A percentile compares a stretch with the other conserved stretches of the same genome.
Evolutionary conservation across 768 basidiomycete genomes (phyloP).

Genomic region (Lactarius hatsudake): DNA sequence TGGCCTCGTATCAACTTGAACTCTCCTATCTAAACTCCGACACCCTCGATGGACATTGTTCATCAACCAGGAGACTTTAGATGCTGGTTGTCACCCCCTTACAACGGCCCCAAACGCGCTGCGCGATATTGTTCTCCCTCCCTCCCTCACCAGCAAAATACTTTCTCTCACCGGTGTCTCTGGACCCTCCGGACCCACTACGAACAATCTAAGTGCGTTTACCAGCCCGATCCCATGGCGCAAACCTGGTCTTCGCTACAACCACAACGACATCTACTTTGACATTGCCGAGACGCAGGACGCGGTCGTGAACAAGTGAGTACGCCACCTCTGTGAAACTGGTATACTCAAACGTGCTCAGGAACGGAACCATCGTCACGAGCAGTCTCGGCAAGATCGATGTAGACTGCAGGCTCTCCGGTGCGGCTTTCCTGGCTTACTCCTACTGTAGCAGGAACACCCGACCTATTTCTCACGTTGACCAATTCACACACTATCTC

Average conservation of each 20-base stretch:
- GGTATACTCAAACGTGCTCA: conserved; percentile 31
- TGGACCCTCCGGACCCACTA: conserved; percentile 33
- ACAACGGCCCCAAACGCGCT: conserved; percentile 89
- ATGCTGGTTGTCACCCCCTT: conserved; percentile 86
- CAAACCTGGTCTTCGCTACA: conserved; percentile 75
- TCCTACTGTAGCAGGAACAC: conserved; percentile 55
- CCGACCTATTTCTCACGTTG: conserved; percentile 78
- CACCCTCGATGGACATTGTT: conserved; percentile 57
- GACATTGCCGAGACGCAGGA: conserved; percentile 82
- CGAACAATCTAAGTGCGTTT: conserved; percentile 47
- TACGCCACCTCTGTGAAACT: not conserved
- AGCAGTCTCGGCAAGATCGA: conserved; percentile 73
- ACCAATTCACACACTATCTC: conserved; percentile 38
- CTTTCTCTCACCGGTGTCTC: conserved; percentile 46
- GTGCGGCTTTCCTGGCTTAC: conserved; percentile 37
- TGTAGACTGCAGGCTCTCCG: conserved; percentile 72
- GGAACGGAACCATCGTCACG: conserved; percentile 63
- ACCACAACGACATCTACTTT: conserved; percentile 92
- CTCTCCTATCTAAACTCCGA: too few relatives aligned
- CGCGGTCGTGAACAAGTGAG: conserved; percentile 60
- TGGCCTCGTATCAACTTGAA: too few relatives aligned
- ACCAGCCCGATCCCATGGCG: conserved; percentile 94
- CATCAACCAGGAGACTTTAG: conserved; percentile 63
- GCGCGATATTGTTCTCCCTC: conserved; percentile 90
- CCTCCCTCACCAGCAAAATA: conserved; percentile 51